Conservation (phyloP, 2,329 filamentous ascomycete genomes). For the Pestalotiopsis fici region DNA sequence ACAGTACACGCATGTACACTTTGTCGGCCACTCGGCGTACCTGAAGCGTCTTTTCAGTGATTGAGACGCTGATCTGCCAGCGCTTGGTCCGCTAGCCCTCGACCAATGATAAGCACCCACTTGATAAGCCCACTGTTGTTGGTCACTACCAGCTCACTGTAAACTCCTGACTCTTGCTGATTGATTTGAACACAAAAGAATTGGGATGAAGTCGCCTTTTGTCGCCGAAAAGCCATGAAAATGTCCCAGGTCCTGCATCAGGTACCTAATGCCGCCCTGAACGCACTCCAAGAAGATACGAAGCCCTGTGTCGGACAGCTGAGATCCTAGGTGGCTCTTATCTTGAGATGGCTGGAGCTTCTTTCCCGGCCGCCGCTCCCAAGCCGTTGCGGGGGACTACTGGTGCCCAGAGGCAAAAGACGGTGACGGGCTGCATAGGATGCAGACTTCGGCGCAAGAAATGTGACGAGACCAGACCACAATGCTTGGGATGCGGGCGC, state of each 20-base stretch:
- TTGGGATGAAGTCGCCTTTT: neutral
- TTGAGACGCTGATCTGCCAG: no score
- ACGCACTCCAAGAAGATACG: no score
- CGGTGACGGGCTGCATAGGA: neutral
- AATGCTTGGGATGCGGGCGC: neutral
- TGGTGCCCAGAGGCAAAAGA: neutral
- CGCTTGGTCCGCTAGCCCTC: neutral
- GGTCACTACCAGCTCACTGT: neutral
- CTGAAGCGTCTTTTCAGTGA: no score
- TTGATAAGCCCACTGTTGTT: neutral
- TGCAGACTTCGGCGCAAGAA: neutral
- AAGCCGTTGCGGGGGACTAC: neutral
- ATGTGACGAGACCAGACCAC: neutral
- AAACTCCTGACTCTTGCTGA: neutral
- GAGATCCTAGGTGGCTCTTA: neutral
- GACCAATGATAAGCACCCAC: neutral
- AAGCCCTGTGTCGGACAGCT: no score
- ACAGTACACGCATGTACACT: no score
- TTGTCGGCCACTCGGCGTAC: no score
- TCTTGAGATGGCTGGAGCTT: neutral
- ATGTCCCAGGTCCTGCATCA: no score
- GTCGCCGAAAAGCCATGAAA: neutral
- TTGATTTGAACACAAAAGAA: neutral
- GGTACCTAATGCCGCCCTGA: no score
- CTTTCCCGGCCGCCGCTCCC: neutral